Evolutionary conservation across 1,284 basidiomycete species (phyloP).

Genomic region (Ganoderma boninense): DNA sequence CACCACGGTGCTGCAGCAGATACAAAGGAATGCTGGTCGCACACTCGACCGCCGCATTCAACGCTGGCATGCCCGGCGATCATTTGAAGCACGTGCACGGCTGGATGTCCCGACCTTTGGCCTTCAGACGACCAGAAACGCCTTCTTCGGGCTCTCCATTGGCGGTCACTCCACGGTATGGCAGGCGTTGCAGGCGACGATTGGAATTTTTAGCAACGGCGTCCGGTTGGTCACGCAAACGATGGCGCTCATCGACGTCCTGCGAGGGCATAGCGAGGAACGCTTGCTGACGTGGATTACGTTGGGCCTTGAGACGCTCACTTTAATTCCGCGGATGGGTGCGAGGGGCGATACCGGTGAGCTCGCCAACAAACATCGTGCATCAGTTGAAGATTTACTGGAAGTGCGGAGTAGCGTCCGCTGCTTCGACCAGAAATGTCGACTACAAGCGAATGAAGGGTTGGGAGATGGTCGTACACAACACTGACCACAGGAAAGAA

Average conservation of each 20-base stretch:
- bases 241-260: conserved; percentile 66
- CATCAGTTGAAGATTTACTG: background rate
- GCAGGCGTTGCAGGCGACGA: conserved; percentile 58
- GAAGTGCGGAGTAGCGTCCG: background rate
- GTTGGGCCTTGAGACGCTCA: background rate
- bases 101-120: conserved; percentile 80
- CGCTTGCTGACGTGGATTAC: conserved; percentile 41
- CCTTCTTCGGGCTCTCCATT: conserved; percentile 50
- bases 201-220: conserved; percentile 51
- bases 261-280: conserved; percentile 72
- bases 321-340: background rate
- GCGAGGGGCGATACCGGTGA: background rate
- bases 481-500: conserved; percentile 71
- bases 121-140: conserved; percentile 66
- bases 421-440: conserved; percentile 69
- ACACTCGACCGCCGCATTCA: conserved; percentile 66
- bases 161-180: conserved; percentile 56
- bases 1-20: conserved; percentile 52
- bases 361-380: background rate
- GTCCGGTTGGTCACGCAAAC: conserved; percentile 68
- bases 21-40: conserved; percentile 38
- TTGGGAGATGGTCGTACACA: conserved; percentile 61
- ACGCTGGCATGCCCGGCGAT: conserved; percentile 65
- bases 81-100: conserved; percentile 71
- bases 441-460: conserved; percentile 72